phyloP scores from a whole-genome alignment of 2,329 filamentous ascomycete species.

The Fusarium irregulare region DNA sequence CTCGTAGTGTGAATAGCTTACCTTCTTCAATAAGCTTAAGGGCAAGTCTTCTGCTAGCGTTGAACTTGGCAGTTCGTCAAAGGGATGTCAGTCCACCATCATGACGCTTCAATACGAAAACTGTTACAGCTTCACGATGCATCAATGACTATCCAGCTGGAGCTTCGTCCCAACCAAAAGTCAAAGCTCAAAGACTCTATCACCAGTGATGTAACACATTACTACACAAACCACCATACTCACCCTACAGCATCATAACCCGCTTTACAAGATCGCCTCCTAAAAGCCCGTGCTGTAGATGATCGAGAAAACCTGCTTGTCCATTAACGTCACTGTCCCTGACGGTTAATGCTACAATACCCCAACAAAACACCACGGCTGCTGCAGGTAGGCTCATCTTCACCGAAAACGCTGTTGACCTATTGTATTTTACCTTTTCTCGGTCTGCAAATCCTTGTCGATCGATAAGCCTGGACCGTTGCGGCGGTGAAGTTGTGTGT shows the following conservation, averaged over 20 bases:
- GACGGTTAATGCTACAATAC: slow-evolving; percentile 14
- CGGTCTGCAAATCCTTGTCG: slow-evolving; percentile 20
- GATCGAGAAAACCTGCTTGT: slow-evolving; percentile 16
- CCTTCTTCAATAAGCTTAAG: background rate
- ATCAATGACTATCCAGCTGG: background rate
- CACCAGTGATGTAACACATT: slow-evolving; percentile 26
- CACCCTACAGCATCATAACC: slow-evolving; percentile 11
- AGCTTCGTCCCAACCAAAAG: background rate
- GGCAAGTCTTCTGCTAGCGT: background rate
- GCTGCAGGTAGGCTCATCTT: background rate
- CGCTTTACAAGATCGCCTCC: background rate
- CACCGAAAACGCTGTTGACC: background rate
- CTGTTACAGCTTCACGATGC: background rate
- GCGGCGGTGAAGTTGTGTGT: slow-evolving; percentile 17
- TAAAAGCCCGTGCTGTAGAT: background rate
- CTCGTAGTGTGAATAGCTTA: background rate
- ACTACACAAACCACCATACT: slow-evolving; percentile 3
- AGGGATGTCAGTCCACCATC: background rate
- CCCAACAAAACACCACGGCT: background rate
- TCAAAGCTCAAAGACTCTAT: slow-evolving; percentile 4
- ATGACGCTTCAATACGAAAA: background rate
- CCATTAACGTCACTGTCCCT: slow-evolving; percentile 22
- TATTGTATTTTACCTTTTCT: background rate
- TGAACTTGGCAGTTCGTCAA: background rate
- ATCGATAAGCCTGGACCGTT: slow-evolving; percentile 19